Evolutionary conservation across 768 basidiomycete genomes (phyloP), one percentile per base, ranked within the genome.

Genomic region (Suillus lakei): DNA sequence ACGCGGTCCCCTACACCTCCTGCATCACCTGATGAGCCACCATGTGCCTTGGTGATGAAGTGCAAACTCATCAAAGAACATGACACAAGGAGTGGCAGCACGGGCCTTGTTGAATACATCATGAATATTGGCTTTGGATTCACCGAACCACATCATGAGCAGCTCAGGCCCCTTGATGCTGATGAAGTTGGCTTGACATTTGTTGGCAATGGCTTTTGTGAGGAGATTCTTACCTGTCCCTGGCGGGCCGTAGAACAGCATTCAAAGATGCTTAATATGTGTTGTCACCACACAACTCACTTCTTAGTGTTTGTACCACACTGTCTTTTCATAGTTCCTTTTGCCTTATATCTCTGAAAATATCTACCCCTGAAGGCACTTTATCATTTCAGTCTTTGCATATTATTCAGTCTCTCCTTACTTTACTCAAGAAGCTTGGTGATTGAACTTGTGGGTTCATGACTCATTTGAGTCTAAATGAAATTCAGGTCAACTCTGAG

Each of bases 131-230:
- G 97, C 98, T 83, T 99, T 97, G 6, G 97, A 99, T 86, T 99
- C 98, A 89, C 98, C 98, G 80, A 99, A 99, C 96, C 98, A 99
- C 97, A 99, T 99, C 7, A 96, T 99, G 50, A 99, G 89, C 50
- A 98, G 85, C 81, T 98, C 98, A 67, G 97, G 97, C 69, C 98
- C 97, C 88, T 99, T 99, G 87, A 99, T 98, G 68, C 91, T 93
- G 83, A 99, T 98, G 75, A 99, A 99, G 85, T 99, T 99, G 81
- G 98, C 97, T 77, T 99, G 96, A 76, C 97, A 99, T 84, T 99
- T 97, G 77, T 98, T 96, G 71, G 98, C 98, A 74, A 99, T 98
- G 66, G 98, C 98, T 83, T 99, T 99, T 62, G 98, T 97, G 63
- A 99, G 87, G 71, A 99, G 76, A 23, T 98, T 99, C 84, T 99